Percentiles rank a stretch among this genome's conserved stretches.
phyloP scores from a whole-genome alignment of 2,329 filamentous ascomycete genomes.

The Aureobasidium lini region DNA sequence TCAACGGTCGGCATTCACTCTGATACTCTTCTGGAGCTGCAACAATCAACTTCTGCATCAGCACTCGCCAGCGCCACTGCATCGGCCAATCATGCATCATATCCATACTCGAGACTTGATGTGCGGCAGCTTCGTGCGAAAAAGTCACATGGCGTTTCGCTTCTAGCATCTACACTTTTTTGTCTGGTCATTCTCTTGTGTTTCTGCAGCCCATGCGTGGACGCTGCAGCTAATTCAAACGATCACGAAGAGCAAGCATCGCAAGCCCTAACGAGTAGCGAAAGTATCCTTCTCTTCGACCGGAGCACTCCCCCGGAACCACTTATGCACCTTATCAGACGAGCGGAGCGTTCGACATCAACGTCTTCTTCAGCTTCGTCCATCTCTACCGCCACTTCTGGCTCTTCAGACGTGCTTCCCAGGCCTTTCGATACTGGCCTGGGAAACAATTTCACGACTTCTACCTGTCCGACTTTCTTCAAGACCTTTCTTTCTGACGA shows the following conservation, averaged over 20 bases:
- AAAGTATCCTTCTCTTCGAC: constrained; percentile 14
- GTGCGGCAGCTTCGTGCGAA: neutral
- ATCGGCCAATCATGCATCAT: neutral
- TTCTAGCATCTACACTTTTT: neutral
- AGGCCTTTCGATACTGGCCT: constrained; percentile 41
- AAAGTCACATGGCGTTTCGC: neutral
- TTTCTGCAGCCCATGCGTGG: neutral
- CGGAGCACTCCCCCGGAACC: constrained; percentile 11
- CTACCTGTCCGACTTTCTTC: constrained; percentile 60
- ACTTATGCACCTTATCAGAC: neutral
- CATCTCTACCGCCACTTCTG: constrained; percentile 3
- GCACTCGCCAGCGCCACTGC: neutral
- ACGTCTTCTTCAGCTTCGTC: constrained; percentile 6
- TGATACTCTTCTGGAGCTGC: neutral
- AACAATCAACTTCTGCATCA: neutral
- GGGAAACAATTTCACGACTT: constrained; percentile 45
- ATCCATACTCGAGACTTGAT: neutral
- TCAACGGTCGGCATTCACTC: neutral
- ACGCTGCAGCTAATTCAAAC: neutral
- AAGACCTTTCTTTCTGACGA: constrained; percentile 56
- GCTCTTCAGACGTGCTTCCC: constrained; percentile 25
- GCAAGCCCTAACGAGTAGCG: neutral
- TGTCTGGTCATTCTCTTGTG: neutral
- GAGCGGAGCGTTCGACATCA: constrained; percentile 6
- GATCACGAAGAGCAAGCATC: neutral